phyloP scores from a whole-genome alignment of 148 eudicot species.

The Amaranthus palmeri region DNA sequence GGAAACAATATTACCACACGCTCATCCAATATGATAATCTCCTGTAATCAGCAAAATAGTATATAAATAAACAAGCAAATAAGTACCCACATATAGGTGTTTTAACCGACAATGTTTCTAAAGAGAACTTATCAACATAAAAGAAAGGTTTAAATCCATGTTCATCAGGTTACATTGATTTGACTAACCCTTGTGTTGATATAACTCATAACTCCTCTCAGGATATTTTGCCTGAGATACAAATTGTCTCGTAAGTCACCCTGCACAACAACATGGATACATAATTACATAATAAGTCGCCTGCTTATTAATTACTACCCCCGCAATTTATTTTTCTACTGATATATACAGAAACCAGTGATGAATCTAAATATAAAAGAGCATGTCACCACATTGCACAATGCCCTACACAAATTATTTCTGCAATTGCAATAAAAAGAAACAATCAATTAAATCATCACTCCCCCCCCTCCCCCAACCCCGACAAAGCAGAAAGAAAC shows the following conservation, averaged over 20 bases:
- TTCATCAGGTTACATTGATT: not conserved
- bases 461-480: too few species aligned
- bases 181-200: constrained; percentile 59
- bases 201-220: constrained; percentile 58
- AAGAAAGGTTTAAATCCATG: not conserved
- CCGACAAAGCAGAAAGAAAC: not conserved
- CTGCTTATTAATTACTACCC: not conserved
- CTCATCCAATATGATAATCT: constrained; percentile 47
- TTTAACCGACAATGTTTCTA: not conserved
- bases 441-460: too few species aligned
- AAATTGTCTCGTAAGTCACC: constrained; percentile 74
- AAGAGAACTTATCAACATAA: not conserved
- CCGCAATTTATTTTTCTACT: not conserved
- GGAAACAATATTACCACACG: constrained; percentile 55
- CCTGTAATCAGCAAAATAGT: constrained; percentile 35
- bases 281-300: constrained; percentile 9
- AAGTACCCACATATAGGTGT: not conserved
- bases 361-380: not conserved
- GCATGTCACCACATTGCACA: not conserved
- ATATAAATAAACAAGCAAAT: not conserved
- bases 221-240: constrained; percentile 60
- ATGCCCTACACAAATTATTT: not conserved
- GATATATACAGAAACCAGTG: not conserved
- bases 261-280: constrained; percentile 34
- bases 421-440: too few species aligned